Conservation (phyloP, 1,139 yeast species). For the Taphrina confusa region DNA sequence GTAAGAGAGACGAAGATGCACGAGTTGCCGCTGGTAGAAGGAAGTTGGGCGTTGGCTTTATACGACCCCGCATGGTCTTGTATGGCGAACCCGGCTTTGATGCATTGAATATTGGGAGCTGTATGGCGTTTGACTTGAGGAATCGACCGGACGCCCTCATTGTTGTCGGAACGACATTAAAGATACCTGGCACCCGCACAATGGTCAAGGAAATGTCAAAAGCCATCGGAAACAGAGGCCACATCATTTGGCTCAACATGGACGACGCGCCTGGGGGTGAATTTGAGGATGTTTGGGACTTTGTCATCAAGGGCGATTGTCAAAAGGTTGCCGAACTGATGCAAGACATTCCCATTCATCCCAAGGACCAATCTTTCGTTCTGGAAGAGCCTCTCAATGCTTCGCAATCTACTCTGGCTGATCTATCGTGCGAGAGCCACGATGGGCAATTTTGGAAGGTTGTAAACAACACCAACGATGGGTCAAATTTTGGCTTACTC, state of each 20-base stretch:
- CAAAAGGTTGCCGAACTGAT: slow-evolving; percentile 28
- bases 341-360: slow-evolving; percentile 12
- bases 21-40: slow-evolving; percentile 64
- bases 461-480: neutral
- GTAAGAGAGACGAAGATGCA: slow-evolving; percentile 50
- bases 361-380: slow-evolving; percentile 16
- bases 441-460: slow-evolving; percentile 9
- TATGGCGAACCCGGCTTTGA: slow-evolving; percentile 81
- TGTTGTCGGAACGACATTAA: slow-evolving; percentile 74
- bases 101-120: slow-evolving; percentile 63
- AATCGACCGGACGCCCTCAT: slow-evolving; percentile 63
- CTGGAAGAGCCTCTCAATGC: neutral
- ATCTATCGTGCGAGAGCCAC: neutral
- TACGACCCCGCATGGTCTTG: slow-evolving; percentile 72
- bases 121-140: slow-evolving; percentile 58
- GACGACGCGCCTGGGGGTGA: slow-evolving; percentile 49
- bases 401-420: slow-evolving; percentile 7
- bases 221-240: slow-evolving; percentile 59
- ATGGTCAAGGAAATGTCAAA: slow-evolving; percentile 61
- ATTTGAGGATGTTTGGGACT: slow-evolving; percentile 32
- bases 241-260: slow-evolving; percentile 66
- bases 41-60: slow-evolving; percentile 61
- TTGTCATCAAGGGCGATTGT: slow-evolving; percentile 37
- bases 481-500: neutral
- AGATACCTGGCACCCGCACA: slow-evolving; percentile 70